Conservation (phyloP, 306 rosid species). For the Ormosia semicastrata region DNA sequence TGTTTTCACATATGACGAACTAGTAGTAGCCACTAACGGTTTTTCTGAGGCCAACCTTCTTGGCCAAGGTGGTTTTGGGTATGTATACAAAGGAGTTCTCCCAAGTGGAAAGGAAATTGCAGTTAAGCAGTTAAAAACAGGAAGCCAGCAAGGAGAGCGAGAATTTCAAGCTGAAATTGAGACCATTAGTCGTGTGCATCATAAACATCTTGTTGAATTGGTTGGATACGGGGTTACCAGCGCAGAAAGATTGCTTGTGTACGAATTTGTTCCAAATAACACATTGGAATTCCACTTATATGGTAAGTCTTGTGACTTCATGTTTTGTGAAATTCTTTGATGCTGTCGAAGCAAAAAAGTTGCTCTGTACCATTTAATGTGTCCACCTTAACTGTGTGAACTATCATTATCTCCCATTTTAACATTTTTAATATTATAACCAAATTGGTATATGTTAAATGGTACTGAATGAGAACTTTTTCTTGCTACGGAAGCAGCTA, state of each 20-base stretch:
- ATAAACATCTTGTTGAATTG: constrained; percentile 57
- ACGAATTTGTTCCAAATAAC: constrained; percentile 51
- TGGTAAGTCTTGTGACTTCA: constrained; percentile 24
- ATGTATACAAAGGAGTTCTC: constrained; percentile 54
- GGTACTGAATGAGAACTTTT: too few species aligned
- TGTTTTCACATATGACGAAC: constrained; percentile 41
- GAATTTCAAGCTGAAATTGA: constrained; percentile 62
- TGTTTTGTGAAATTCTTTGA: too few species aligned
- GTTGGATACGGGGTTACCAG: constrained; percentile 45
- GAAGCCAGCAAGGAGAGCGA: constrained; percentile 53
- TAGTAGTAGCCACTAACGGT: constrained; percentile 44
- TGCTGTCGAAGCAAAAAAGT: too few species aligned
- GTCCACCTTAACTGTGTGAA: too few species aligned
- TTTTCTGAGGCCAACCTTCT: constrained; percentile 52
- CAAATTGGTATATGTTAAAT: too few species aligned
- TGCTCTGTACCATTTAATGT: too few species aligned
- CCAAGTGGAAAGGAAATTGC: constrained; percentile 53
- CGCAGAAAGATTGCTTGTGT: constrained; percentile 49
- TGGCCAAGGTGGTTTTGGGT: constrained; percentile 63
- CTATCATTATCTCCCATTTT: too few species aligned
- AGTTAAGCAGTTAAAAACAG: constrained; percentile 45
- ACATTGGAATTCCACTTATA: constrained; percentile 62
- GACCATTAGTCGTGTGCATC: constrained; percentile 55
- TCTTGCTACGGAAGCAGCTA: too few species aligned
- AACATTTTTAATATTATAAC: too few species aligned